Evolutionary conservation across 768 basidiomycete species (phyloP).

Genomic region (Tephrocybe sp.): DNA sequence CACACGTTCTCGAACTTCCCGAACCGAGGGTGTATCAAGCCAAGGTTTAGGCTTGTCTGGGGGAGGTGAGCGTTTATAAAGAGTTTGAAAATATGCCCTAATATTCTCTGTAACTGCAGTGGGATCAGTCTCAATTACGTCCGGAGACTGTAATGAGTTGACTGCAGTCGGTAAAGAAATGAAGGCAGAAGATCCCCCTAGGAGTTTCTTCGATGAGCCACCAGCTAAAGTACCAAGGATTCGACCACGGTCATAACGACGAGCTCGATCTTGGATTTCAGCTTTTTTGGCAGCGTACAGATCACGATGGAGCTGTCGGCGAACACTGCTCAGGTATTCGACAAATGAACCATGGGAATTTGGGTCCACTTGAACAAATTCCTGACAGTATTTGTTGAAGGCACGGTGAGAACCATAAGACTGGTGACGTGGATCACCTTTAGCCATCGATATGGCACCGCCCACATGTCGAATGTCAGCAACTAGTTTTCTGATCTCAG

Average conservation of each 20-base stretch:
- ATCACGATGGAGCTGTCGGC: background rate
- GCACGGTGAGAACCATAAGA: background rate
- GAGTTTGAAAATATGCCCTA: slow-evolving; percentile 16
- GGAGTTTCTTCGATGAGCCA: background rate
- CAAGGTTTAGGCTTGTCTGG: slow-evolving; percentile 22
- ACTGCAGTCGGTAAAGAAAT: background rate
- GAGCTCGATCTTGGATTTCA: background rate
- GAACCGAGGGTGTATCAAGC: slow-evolving; percentile 17
- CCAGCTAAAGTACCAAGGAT: background rate
- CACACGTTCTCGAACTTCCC: background rate
- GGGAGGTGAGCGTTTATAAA: slow-evolving; percentile 11
- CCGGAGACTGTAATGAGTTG: background rate
- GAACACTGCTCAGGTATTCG: background rate
- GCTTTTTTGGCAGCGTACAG: background rate
- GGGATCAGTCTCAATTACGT: slow-evolving; percentile 11
- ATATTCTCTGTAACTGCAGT: slow-evolving; percentile 9
- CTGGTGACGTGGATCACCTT: background rate
- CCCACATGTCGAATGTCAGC: background rate
- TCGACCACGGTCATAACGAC: background rate
- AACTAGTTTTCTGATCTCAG: background rate
- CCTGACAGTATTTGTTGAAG: background rate
- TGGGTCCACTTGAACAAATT: background rate
- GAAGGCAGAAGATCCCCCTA: background rate
- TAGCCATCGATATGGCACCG: background rate
- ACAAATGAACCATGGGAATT: background rate